Evolutionary conservation across 768 basidiomycete genomes (phyloP).

Genomic region (Floccularia luteovirens): DNA sequence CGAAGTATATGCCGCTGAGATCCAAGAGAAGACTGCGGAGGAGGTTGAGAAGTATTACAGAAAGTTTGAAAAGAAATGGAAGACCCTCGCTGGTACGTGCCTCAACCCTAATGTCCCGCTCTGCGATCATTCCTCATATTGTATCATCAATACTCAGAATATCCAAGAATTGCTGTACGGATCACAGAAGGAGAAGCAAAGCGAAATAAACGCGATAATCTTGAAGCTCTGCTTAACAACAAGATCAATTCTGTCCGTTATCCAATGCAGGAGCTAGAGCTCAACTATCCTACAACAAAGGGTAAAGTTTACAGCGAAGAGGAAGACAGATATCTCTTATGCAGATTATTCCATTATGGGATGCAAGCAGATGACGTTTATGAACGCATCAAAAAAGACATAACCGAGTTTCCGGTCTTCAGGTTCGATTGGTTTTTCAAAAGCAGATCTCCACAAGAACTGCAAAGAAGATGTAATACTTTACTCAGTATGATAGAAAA

Average conservation of each 20-base stretch:
- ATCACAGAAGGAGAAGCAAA: slow-evolving; percentile 87
- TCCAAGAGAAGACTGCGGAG: slow-evolving; percentile 75
- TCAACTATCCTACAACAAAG: slow-evolving; percentile 93
- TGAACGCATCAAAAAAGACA: slow-evolving; percentile 93
- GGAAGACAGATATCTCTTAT: slow-evolving; percentile 92
- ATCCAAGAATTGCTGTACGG: slow-evolving; percentile 73
- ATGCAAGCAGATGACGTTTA: slow-evolving; percentile 86
- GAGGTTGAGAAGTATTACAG: slow-evolving; percentile 74
- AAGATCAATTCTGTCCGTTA: slow-evolving; percentile 81
- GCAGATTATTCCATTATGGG: slow-evolving; percentile 84
- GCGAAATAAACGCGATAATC: slow-evolving; percentile 78
- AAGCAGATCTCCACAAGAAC: slow-evolving; percentile 83
- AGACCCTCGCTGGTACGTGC: slow-evolving; percentile 65
- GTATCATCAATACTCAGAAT: slow-evolving; percentile 54
- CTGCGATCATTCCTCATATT: neutral
- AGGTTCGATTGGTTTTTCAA: slow-evolving; percentile 99
- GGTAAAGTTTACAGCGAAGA: slow-evolving; percentile 97
- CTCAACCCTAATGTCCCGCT: neutral
- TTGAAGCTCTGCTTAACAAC: slow-evolving; percentile 67
- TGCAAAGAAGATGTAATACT: slow-evolving; percentile 84
- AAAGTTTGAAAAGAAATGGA: slow-evolving; percentile 87
- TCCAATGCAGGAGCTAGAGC: slow-evolving; percentile 96
- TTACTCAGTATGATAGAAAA: slow-evolving; percentile 87
- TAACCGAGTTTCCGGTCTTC: slow-evolving; percentile 94
- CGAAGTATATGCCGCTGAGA: slow-evolving; percentile 70